A percentile compares a stretch with the other conserved stretches of the same genome.
Conservation (phyloP, 2,329 filamentous ascomycete species). For the Colletotrichum tanaceti region DNA sequence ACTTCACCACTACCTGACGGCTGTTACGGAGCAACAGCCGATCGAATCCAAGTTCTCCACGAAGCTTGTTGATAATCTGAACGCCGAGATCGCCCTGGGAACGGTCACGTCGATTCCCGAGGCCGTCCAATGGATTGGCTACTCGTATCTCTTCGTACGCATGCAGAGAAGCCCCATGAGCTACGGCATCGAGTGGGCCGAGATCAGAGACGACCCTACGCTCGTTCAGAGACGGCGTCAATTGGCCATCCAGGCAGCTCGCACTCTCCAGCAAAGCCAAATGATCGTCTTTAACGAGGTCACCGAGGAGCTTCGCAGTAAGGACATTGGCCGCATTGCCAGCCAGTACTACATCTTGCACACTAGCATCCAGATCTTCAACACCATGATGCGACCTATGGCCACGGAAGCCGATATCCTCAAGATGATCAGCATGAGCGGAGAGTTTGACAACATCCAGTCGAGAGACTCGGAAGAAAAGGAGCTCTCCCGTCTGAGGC, state of each 20-base stretch:
- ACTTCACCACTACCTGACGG: conserved; percentile 87
- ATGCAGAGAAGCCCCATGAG: conserved; percentile 93
- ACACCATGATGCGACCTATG: conserved; percentile 87
- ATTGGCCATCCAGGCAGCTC: conserved; percentile 88
- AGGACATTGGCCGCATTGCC: conserved; percentile 95
- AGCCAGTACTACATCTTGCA: conserved; percentile 98
- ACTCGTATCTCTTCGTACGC: conserved; percentile 96
- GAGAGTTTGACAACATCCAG: conserved; percentile 97
- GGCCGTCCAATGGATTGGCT: conserved; percentile 96
- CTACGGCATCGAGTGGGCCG: conserved; percentile 95
- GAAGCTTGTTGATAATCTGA: conserved; percentile 95
- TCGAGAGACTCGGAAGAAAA: conserved; percentile 90
- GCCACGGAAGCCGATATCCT: conserved; percentile 92
- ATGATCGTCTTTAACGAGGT: conserved; percentile 99
- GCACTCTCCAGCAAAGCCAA: conserved; percentile 88
- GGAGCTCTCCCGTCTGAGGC: conserved; percentile 80
- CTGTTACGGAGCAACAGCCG: conserved; percentile 94
- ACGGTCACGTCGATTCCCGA: conserved; percentile 95
- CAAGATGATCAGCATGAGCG: conserved; percentile 97
- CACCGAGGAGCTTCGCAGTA: conserved; percentile 91
- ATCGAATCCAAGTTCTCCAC: conserved; percentile 97
- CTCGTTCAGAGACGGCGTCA: conserved; percentile 87
- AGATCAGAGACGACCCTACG: conserved; percentile 87
- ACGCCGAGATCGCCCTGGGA: conserved; percentile 92
- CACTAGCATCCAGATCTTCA: conserved; percentile 95